Conservation (phyloP, 2,329 filamentous ascomycete genomes). For the Sporothrix protearum region DNA sequence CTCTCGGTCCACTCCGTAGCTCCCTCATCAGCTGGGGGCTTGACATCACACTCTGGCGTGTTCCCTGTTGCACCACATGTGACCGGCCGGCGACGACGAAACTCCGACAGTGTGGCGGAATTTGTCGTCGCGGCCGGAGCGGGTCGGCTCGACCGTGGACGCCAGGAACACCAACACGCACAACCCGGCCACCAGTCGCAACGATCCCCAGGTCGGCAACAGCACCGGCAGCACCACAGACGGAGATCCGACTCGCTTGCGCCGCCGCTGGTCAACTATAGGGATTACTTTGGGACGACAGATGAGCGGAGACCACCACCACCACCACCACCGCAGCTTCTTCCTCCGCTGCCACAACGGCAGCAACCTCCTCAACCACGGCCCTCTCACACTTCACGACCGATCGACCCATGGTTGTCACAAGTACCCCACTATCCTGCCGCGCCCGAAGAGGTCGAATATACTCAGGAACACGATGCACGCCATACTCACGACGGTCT, state of each 20-base stretch:
- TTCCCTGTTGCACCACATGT: slow-evolving; percentile 26
- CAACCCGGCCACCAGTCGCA: background rate
- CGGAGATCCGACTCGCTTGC: slow-evolving; percentile 27
- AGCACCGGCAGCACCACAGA: background rate
- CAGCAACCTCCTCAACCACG: background rate
- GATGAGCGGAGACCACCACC: background rate
- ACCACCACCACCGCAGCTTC: background rate
- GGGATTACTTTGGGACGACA: slow-evolving; percentile 1
- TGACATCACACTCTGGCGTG: slow-evolving; percentile 17
- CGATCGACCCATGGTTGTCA: slow-evolving; percentile 27
- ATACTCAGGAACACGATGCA: background rate
- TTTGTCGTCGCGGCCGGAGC: background rate
- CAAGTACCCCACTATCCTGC: slow-evolving; percentile 16
- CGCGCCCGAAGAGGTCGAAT: background rate
- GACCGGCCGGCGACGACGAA: slow-evolving; percentile 29
- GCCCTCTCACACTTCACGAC: background rate
- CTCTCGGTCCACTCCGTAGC: slow-evolving; percentile 14
- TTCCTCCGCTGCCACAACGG: background rate
- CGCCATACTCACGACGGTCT: background rate
- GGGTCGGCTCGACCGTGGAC: slow-evolving; percentile 12
- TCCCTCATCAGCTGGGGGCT: slow-evolving; percentile 19
- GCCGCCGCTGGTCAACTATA: slow-evolving; percentile 17
- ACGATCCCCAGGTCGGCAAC: background rate
- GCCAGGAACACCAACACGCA: slow-evolving; percentile 10
- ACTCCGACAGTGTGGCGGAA: slow-evolving; percentile 30